Percentiles rank a stretch among this genome's conserved stretches.
Conservation (phyloP, 2,329 filamentous ascomycete genomes). For the Decorospora gaudefroyi region DNA sequence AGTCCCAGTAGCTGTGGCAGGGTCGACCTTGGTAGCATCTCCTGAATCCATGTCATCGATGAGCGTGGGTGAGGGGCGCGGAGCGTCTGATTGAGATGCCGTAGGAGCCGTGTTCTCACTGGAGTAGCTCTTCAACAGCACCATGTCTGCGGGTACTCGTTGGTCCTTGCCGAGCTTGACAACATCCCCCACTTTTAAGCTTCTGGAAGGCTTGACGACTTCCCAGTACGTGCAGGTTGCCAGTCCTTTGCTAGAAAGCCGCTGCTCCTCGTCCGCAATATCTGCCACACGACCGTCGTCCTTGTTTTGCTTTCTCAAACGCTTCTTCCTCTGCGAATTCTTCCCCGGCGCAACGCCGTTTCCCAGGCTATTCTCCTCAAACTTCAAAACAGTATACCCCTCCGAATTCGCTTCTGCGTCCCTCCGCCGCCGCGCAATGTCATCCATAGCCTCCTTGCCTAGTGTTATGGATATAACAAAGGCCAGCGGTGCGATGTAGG, state of each 20-base stretch:
- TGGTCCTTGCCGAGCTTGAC: slow-evolving; percentile 90
- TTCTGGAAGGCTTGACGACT: slow-evolving; percentile 77
- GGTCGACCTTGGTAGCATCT: slow-evolving; percentile 23
- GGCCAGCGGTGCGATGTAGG: slow-evolving; percentile 87
- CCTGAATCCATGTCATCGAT: slow-evolving; percentile 27
- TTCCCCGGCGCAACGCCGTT: slow-evolving; percentile 42
- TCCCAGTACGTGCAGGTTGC: slow-evolving; percentile 63
- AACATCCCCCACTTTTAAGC: slow-evolving; percentile 94
- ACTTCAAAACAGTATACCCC: slow-evolving; percentile 75
- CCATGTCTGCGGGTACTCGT: slow-evolving; percentile 89
- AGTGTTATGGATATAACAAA: slow-evolving; percentile 92
- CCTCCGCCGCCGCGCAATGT: slow-evolving; percentile 80
- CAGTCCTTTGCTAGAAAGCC: slow-evolving; percentile 39
- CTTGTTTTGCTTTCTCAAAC: slow-evolving; percentile 40
- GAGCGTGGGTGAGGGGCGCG: slow-evolving; percentile 19
- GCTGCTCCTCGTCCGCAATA: slow-evolving; percentile 70
- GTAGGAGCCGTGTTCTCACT: slow-evolving; percentile 23
- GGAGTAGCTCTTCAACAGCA: slow-evolving; percentile 82
- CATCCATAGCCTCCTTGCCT: slow-evolving; percentile 94
- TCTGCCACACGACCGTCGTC: slow-evolving; percentile 60
- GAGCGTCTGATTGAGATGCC: slow-evolving; percentile 3
- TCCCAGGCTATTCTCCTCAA: slow-evolving; percentile 61
- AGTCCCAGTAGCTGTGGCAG: slow-evolving; percentile 38
- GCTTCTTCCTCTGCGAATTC: slow-evolving; percentile 37
- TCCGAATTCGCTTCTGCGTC: slow-evolving; percentile 96